Percentiles rank a stretch among this genome's conserved stretches.
Conservation (phyloP, 176 grass and related monocot species). For the Phoenix roebelenii region DNA sequence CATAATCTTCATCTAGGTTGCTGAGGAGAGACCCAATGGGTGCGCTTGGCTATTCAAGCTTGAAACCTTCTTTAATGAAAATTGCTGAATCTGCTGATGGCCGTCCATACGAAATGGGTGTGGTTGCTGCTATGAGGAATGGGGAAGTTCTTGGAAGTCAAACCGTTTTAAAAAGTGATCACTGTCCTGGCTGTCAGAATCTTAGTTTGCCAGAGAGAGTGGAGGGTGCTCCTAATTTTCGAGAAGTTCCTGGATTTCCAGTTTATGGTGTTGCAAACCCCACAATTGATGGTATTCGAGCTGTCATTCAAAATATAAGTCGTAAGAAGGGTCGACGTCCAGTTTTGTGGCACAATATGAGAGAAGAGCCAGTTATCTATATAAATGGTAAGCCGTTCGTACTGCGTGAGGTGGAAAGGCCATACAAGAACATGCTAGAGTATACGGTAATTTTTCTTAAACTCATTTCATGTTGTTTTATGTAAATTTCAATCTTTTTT, state of each 20-base stretch:
- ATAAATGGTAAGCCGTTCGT: conserved; percentile 99
- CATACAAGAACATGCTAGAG: conserved; percentile 96
- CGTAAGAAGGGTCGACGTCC: conserved; percentile 72
- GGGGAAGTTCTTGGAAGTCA: conserved; percentile 92
- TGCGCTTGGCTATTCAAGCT: conserved; percentile 91
- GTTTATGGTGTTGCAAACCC: conserved; percentile 99
- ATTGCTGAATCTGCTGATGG: conserved; percentile 51
- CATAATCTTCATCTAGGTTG: conserved; percentile 42
- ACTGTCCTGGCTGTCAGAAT: conserved; percentile 90
- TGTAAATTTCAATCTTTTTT: not conserved
- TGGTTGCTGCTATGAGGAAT: conserved; percentile 84
- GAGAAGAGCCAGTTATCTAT: conserved; percentile 98
- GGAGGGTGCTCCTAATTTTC: conserved; percentile 97
- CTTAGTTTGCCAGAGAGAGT: conserved; percentile 80
- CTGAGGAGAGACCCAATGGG: conserved; percentile 95
- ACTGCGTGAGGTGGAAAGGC: conserved; percentile 94
- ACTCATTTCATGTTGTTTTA: not conserved
- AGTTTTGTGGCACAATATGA: conserved; percentile 98
- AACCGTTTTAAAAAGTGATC: conserved; percentile 95
- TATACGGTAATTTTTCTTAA: conserved; percentile 56
- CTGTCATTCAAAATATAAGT: conserved; percentile 67
- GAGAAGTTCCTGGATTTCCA: conserved; percentile 75
- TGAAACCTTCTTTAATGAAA: conserved; percentile 50
- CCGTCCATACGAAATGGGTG: conserved; percentile 63
- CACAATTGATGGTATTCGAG: conserved; percentile 78